phyloP scores from a whole-genome alignment of 2,329 filamentous ascomycete species.

The Clonostachys solani region DNA sequence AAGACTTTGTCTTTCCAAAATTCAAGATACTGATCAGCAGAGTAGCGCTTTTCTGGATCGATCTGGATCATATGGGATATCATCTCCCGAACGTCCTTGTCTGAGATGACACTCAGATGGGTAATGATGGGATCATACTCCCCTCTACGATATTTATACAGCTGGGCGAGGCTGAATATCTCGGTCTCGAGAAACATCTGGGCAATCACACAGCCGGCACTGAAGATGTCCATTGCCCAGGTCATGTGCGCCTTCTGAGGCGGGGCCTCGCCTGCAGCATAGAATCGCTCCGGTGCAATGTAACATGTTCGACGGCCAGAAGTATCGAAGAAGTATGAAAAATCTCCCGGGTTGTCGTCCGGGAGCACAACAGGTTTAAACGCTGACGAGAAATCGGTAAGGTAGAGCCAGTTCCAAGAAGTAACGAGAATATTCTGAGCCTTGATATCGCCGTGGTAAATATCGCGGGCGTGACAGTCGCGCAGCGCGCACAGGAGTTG shows the following conservation, averaged over 20 bases:
- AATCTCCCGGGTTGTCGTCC: conserved; percentile 95
- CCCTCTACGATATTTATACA: conserved; percentile 89
- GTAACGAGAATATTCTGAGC: conserved; percentile 96
- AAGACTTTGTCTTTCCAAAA: conserved; percentile 93
- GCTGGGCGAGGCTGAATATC: conserved; percentile 94
- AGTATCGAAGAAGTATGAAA: conserved; percentile 96
- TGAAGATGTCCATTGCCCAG: conserved; percentile 99
- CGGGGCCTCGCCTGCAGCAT: conserved; percentile 63
- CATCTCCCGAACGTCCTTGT: conserved; percentile 81
- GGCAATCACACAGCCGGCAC: conserved; percentile 92
- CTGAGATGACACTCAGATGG: conserved; percentile 80
- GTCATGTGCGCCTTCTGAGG: conserved; percentile 56
- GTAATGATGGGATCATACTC: conserved; percentile 86
- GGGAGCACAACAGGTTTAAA: conserved; percentile 94
- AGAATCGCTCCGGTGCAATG: conserved; percentile 87
- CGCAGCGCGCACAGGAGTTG: conserved; percentile 88
- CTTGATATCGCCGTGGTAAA: conserved; percentile 98
- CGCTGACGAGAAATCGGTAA: conserved; percentile 93
- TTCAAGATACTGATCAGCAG: conserved; percentile 87
- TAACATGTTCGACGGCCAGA: conserved; percentile 92
- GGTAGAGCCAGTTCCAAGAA: conserved; percentile 98
- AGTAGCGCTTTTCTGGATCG: conserved; percentile 86
- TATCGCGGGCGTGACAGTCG: conserved; percentile 82
- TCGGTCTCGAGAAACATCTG: conserved; percentile 93
- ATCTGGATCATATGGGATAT: conserved; percentile 95